phyloP scores from a whole-genome alignment of 306 rosid genomes.

The Cicer yamashitae region DNA sequence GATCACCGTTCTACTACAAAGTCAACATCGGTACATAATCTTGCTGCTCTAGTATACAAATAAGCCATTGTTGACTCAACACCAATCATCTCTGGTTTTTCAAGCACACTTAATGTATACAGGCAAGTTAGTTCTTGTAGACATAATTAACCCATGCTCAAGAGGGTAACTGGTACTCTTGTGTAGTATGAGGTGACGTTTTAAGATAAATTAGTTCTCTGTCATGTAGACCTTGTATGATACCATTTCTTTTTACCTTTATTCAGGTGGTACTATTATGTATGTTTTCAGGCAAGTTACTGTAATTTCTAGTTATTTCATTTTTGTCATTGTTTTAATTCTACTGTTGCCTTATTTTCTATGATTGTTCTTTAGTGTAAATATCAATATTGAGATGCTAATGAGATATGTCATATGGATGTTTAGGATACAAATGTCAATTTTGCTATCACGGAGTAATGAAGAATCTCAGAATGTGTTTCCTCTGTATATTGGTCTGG shows the following conservation, averaged over 20 bases:
- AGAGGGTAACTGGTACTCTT: constrained; percentile 9
- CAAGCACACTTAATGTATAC: constrained; percentile 9
- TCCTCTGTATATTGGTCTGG: constrained; percentile 75
- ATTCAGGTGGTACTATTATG: constrained; percentile 6
- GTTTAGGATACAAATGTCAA: constrained; percentile 73
- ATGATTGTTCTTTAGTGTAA: constrained; percentile 8
- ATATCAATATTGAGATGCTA: constrained; percentile 43
- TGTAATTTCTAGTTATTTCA: constrained; percentile 39
- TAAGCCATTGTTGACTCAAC: constrained; percentile 5
- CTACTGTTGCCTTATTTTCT: constrained; percentile 28
- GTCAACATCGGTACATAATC: background rate
- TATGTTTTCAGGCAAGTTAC: constrained; percentile 7
- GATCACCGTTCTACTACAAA: constrained; percentile 32
- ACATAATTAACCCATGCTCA: constrained; percentile 31
- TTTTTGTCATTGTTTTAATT: constrained; percentile 17
- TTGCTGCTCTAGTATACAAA: constrained; percentile 23
- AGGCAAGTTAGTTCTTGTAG: constrained; percentile 24
- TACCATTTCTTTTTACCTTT: constrained; percentile 18
- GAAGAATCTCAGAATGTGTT: constrained; percentile 51
- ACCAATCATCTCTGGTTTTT: constrained; percentile 5
- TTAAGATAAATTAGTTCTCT: constrained; percentile 8
- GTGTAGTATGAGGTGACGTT: constrained; percentile 2
- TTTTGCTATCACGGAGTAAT: constrained; percentile 54
- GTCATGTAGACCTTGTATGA: constrained; percentile 18
- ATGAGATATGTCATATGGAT: constrained; percentile 42